Evolutionary conservation across 2,329 filamentous ascomycete species (phyloP).

Genomic region (Pseudogymnoascus sp.): DNA sequence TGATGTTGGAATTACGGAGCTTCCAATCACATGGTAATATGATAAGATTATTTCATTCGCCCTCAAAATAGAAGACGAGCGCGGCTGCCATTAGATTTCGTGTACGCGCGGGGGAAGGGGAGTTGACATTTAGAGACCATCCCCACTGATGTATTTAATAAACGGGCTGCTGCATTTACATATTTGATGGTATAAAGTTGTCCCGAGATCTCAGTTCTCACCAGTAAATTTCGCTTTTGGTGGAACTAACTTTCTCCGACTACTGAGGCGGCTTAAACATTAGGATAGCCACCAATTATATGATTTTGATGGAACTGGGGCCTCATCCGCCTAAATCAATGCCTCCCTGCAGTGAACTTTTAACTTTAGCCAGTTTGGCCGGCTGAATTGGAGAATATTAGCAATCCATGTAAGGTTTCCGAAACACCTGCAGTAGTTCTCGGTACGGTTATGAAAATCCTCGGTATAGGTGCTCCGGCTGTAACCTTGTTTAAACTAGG

Average conservation of each 20-base stretch:
- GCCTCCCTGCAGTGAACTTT: not conserved
- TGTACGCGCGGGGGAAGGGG: not conserved
- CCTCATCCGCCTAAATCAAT: not conserved
- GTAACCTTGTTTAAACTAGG: not conserved
- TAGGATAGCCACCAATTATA: not conserved
- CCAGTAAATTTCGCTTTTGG: not conserved
- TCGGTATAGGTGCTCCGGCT: not conserved
- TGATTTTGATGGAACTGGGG: not conserved
- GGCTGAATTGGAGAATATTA: not conserved
- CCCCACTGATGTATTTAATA: not conserved
- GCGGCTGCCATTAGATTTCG: not conserved
- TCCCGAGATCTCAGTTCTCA: not conserved
- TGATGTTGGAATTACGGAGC: conserved; percentile 35
- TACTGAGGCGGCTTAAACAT: not conserved
- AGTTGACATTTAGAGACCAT: not conserved
- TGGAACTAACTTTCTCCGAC: not conserved
- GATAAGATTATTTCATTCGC: not conserved
- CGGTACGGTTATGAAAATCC: not conserved
- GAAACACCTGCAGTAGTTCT: not conserved
- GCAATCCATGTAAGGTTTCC: not conserved
- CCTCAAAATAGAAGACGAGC: not conserved
- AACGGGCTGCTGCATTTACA: not conserved
- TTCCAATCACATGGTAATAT: conserved; percentile 31
- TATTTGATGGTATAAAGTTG: not conserved
- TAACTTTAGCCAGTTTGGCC: not conserved